Base-by-base conservation (phyloP, 2,329 filamentous ascomycete species). In the Colletotrichum viniferum region DNA sequence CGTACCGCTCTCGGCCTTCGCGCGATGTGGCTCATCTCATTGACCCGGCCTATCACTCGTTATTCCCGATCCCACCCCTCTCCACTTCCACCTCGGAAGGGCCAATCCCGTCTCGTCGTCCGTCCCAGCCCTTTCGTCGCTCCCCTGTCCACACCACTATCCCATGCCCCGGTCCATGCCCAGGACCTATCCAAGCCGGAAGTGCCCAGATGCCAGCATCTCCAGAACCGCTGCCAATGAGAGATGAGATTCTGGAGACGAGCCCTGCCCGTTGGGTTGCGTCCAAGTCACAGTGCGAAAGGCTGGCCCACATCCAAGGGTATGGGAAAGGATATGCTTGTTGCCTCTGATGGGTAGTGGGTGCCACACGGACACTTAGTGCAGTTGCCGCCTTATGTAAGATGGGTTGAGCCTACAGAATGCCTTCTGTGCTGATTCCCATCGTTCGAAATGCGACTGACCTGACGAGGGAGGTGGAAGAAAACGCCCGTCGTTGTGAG, bases 181-280 rank as follows among this genome's bases (percentile, higher is more conserved):
- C 62, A 71, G 68, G 61, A 30, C 52, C 72, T 62, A 55, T 18
- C 18, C 61, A 67, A 55, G 26, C 69, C 62, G 26, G 28, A 67
- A 63, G 36, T 71, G 62, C 73, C 28, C 38, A 72, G 69, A 24
- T 71, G 62, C 73, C 36, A 56, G 73, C 30, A 67, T 75, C 62
- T 72, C n/a, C 34, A 36, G n/a, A 34, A 55, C 38, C 32, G 21
- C 38, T 63, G 34, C 73, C 69, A 75, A 72, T 75, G 38, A 21
- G 62, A 55, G 14, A 9, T 38, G 21, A 12, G 61, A 63, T 16
- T 26, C 14, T 52, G 28, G 13, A 34, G 67, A 30, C 34, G n/a
- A 28, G 38, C 30, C 73, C 69, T 72, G 69, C 71, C 73, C 58
- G n/a, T 72, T 52, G 62, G 73, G 62, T 72, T 32, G 62, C 73